A percentile compares a stretch with the other conserved stretches of the same genome.
These are phyloP conservation scores for Kwoniella sp. DNA, from an alignment of 768 basidiomycete species.

Conservation along the genomic window DNA sequence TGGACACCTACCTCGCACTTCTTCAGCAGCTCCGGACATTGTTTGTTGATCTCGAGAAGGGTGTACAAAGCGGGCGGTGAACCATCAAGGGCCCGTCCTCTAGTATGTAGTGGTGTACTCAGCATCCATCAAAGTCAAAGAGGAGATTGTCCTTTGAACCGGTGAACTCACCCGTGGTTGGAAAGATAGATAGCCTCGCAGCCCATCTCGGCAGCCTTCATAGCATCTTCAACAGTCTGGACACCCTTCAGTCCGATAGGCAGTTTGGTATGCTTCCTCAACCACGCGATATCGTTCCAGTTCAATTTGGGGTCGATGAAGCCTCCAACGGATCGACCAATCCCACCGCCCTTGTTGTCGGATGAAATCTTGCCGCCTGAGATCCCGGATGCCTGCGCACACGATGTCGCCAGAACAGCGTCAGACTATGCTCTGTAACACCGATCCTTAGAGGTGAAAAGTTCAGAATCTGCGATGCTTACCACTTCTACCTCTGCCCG, in stretches of 20 bases:
- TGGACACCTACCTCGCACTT: constrained; percentile 59
- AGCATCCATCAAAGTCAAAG: not conserved
- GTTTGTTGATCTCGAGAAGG: constrained; percentile 69
- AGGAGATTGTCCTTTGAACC: not conserved
- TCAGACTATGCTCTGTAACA: too few species aligned
- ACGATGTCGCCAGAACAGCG: too few species aligned
- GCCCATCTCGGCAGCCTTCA: constrained; percentile 78
- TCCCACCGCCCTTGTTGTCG: constrained; percentile 54
- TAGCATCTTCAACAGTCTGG: constrained; percentile 69
- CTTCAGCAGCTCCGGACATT: constrained; percentile 73
- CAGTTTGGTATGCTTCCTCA: constrained; percentile 57
- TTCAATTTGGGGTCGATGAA: constrained; percentile 55
- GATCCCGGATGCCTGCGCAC: constrained; percentile 52
- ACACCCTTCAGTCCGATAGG: constrained; percentile 61
- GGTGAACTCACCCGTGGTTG: constrained; percentile 69
- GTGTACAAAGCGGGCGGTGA: constrained; percentile 60
- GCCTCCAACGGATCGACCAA: constrained; percentile 53
- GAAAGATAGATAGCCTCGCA: constrained; percentile 85
- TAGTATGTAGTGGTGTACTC: not conserved
- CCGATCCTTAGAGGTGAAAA: too few species aligned
- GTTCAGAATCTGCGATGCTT: too few species aligned
- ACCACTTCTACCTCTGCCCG: constrained; percentile 54
- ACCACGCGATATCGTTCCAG: constrained; percentile 62
- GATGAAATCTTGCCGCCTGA: constrained; percentile 52
- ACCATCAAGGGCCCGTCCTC: constrained; percentile 40